Base-by-base conservation (phyloP, 2,329 filamentous ascomycete genomes). In the Colletotrichum higginsianum region DNA sequence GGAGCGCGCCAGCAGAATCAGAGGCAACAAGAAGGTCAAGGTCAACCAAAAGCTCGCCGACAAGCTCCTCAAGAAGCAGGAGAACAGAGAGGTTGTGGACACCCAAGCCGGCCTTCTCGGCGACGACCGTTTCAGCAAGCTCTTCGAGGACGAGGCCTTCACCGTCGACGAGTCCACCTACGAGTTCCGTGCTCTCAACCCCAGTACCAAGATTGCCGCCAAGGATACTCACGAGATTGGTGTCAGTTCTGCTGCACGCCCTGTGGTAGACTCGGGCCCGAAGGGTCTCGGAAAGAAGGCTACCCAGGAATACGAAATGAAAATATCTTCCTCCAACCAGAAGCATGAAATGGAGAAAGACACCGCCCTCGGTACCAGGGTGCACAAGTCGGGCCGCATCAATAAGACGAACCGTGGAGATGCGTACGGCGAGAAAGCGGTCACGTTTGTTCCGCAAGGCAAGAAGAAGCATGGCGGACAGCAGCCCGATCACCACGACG, bases 1-100 rank as follows among this genome's bases (percentile, higher is more conserved):
- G 84, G 95, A 98, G 83, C 91, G 96, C n/a, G 94, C 96, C 78
- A 97, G 92, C 80, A 90, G 96, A 75, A 98, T 99, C 78, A 90
- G 96, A 76, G 95, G 96, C 75, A 94, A 92, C 83, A 98, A 98
- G 86, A 98, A 98, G 87, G 93, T 97, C 86, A 98, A 98, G 87
- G 95, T 99, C 84, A 99, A 99, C 81, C 91, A 95, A 78, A 92
- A 89, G 75, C 82, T 93, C 74, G 93, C 93, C 72, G 92, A 96
- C 79, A 94, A 93, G 80, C 89, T 89, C 75, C 90, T 90, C 85
- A 89, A 90, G 79, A 88, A 88, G 74, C 89, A 90, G 77, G 90
- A 90, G 77, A 89, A 86, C 79, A 86, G 89, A 77, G 86, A 85
- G 44, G 84, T 86, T 67, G 85, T 89, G 62, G 90, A 92, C 73